Percentiles rank a stretch among this genome's conserved stretches.
These are phyloP conservation scores for Colletotrichum cordylinicola DNA, from an alignment of 2,329 filamentous ascomycete species.

Conservation along the genomic window DNA sequence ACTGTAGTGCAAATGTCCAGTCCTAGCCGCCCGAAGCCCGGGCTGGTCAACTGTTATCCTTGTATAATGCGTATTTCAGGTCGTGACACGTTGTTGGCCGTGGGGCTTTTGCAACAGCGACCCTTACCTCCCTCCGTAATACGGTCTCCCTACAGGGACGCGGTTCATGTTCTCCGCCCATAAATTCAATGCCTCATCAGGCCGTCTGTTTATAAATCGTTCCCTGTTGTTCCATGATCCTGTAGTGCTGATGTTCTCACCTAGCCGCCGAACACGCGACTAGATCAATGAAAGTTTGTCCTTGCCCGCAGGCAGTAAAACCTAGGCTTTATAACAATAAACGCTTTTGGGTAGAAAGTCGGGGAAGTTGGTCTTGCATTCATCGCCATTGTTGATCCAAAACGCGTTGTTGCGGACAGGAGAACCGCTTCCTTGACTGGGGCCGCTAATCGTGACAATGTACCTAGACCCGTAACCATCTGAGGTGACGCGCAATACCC, in stretches of 20 bases:
- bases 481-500: neutral
- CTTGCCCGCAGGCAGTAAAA: neutral
- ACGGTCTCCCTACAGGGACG: no score
- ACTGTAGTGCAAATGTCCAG: neutral
- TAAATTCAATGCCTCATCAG: neutral
- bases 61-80: no score
- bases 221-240: neutral
- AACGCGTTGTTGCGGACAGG: neutral
- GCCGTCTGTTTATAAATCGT: fast-evolving
- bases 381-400: neutral
- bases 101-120: no score
- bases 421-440: neutral
- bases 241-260: neutral
- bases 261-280: neutral
- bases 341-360: fast-evolving
- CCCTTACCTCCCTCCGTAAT: no score
- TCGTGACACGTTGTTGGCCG: no score
- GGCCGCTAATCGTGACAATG: neutral
- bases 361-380: fast-evolving
- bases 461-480: neutral
- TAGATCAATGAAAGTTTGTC: fast-evolving
- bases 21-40: neutral
- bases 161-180: no score
- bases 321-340: neutral
- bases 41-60: fast-evolving